These are phyloP conservation scores for Parmelia sp. DNA, from an alignment of 495 filamentous ascomycete species.

Conservation along the genomic window DNA sequence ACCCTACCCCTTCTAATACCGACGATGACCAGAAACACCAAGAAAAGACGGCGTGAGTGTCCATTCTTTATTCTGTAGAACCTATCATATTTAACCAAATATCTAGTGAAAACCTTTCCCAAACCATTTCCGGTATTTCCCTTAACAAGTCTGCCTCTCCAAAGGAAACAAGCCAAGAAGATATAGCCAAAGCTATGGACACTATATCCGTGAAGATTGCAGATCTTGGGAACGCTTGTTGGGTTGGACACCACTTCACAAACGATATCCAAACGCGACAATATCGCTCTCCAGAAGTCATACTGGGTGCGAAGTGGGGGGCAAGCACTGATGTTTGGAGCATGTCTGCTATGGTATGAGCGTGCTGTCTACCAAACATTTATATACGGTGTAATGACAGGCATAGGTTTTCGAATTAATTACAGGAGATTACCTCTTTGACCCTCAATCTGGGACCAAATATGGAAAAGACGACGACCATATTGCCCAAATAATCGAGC, in stretches of 20 bases:
- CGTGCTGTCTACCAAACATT: slow-evolving; percentile 7
- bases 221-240: slow-evolving; percentile 96
- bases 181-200: slow-evolving; percentile 46
- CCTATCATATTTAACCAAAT: slow-evolving; percentile 8
- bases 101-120: slow-evolving; percentile 74
- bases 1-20: slow-evolving; percentile 37
- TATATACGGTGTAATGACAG: slow-evolving; percentile 9
- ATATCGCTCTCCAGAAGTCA: slow-evolving; percentile 95
- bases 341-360: slow-evolving; percentile 93
- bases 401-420: slow-evolving; percentile 90
- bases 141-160: slow-evolving; percentile 64
- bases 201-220: slow-evolving; percentile 99
- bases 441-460: slow-evolving; percentile 97
- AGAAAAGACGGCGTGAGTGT: slow-evolving; percentile 87
- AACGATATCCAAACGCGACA: slow-evolving; percentile 99
- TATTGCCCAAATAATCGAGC: slow-evolving; percentile 98
- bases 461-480: slow-evolving; percentile 99
- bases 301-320: slow-evolving; percentile 94
- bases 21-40: slow-evolving; percentile 69
- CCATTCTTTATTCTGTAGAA: slow-evolving; percentile 6
- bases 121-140: slow-evolving; percentile 91
- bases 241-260: slow-evolving; percentile 98
- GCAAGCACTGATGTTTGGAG: slow-evolving; percentile 99
- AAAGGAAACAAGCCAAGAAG: slow-evolving; percentile 41
- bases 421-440: slow-evolving; percentile 97